A percentile compares a stretch with the other conserved stretches of the same genome.
Evolutionary conservation across 345 rosid genomes (phyloP).

Genomic region (Murraya paniculata): DNA sequence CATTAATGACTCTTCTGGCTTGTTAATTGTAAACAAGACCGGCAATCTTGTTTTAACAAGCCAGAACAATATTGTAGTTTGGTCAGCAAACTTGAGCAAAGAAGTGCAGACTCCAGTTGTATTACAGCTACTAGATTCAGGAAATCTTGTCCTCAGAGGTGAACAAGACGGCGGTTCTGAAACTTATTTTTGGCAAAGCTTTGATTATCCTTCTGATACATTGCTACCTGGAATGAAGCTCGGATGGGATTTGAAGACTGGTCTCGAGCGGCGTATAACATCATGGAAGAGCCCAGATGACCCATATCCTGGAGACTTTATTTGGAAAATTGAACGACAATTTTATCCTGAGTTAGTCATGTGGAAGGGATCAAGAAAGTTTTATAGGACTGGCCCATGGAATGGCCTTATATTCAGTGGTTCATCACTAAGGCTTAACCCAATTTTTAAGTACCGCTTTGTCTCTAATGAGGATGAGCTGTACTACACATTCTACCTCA

Average conservation of each 20-base stretch:
- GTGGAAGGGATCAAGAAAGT: slow-evolving; percentile 9
- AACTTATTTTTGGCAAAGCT: slow-evolving; percentile 47
- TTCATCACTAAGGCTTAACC: slow-evolving; percentile 23
- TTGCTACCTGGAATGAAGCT: slow-evolving; percentile 52
- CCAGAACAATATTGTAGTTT: slow-evolving; percentile 11
- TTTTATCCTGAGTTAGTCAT: slow-evolving; percentile 39
- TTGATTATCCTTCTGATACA: slow-evolving; percentile 55
- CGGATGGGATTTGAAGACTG: slow-evolving; percentile 40
- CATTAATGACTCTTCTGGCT: slow-evolving; percentile 7
- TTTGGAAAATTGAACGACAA: slow-evolving; percentile 24
- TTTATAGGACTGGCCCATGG: slow-evolving; percentile 45
- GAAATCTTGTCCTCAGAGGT: slow-evolving; percentile 27
- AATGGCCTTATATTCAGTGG: slow-evolving; percentile 42
- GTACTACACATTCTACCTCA: slow-evolving; percentile 26
- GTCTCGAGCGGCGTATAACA: slow-evolving; percentile 26
- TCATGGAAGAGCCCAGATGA: slow-evolving; percentile 47
- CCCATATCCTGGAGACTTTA: slow-evolving; percentile 41
- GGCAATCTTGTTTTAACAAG: slow-evolving; percentile 26
- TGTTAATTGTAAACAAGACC: slow-evolving; percentile 11
- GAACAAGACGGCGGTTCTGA: background rate
- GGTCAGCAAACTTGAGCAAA: slow-evolving; percentile 25
- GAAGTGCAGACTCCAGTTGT: slow-evolving; percentile 4
- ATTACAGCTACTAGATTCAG: slow-evolving; percentile 23
- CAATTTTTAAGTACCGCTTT: slow-evolving; percentile 26
- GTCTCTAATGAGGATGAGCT: slow-evolving; percentile 25